These are phyloP conservation scores for Salvia miltiorrhiza DNA, from an alignment of 257 asterid species.

Conservation along the genomic window DNA sequence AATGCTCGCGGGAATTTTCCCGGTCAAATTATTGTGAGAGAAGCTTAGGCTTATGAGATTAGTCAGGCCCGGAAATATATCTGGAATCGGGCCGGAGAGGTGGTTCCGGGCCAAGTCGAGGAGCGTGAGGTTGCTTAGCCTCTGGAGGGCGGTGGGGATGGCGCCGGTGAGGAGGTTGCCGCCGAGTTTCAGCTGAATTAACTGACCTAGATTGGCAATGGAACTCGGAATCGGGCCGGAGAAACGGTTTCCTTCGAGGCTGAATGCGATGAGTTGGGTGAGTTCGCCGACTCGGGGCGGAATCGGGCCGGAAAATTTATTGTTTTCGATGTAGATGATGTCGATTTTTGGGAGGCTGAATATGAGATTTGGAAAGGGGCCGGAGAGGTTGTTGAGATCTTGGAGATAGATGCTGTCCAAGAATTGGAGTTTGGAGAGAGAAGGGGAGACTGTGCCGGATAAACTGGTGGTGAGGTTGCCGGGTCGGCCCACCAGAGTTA, in stretches of 20 bases:
- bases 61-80: slow-evolving; percentile 38
- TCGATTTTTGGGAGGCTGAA: slow-evolving; percentile 31
- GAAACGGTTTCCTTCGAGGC: slow-evolving; percentile 55
- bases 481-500: slow-evolving; percentile 30
- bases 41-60: slow-evolving; percentile 31
- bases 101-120: slow-evolving; percentile 40
- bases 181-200: slow-evolving; percentile 47
- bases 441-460: slow-evolving; percentile 59
- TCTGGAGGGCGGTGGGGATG: slow-evolving; percentile 38
- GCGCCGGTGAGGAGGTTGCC: slow-evolving; percentile 56
- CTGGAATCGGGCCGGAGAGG: slow-evolving; percentile 59
- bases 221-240: slow-evolving; percentile 59
- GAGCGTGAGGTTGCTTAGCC: slow-evolving; percentile 34
- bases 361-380: slow-evolving; percentile 54
- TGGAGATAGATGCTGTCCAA: slow-evolving; percentile 37
- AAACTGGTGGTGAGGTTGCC: slow-evolving; percentile 29
- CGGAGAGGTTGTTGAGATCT: slow-evolving; percentile 41
- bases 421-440: slow-evolving; percentile 49
- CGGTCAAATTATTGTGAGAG: slow-evolving; percentile 48
- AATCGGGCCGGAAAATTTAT: slow-evolving; percentile 46
- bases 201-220: slow-evolving; percentile 33
- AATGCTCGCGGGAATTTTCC: slow-evolving; percentile 54
- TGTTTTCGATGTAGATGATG: slow-evolving; percentile 50
- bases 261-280: slow-evolving; percentile 24
- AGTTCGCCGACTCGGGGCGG: slow-evolving; percentile 39